phyloP scores from a whole-genome alignment of 2,329 filamentous ascomycete species.

The Neofusicoccum umdonicola region DNA sequence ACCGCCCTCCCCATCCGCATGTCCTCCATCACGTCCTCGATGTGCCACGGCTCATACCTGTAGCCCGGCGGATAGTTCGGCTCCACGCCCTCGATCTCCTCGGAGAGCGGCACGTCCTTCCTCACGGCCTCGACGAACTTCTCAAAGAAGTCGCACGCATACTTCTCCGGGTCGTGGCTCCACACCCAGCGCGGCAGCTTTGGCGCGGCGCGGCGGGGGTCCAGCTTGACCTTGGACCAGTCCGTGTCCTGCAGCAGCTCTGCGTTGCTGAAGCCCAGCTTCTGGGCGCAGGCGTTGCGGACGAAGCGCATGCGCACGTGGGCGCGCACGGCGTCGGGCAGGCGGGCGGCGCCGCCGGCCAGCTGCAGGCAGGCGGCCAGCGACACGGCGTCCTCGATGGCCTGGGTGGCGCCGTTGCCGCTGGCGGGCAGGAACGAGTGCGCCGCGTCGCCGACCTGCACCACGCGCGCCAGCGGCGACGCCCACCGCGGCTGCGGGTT shows the following conservation, averaged over 20 bases:
- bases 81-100: slow-evolving; percentile 34
- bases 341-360: slow-evolving; percentile 34
- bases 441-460: slow-evolving; percentile 46
- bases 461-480: slow-evolving; percentile 42
- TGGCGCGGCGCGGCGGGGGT: slow-evolving; percentile 43
- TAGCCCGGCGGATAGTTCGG: slow-evolving; percentile 47
- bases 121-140: slow-evolving; percentile 43
- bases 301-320: slow-evolving; percentile 47
- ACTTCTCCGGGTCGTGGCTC: slow-evolving; percentile 45
- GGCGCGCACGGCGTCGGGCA: slow-evolving; percentile 38
- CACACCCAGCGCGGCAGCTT: slow-evolving; percentile 49
- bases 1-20: slow-evolving; percentile 35
- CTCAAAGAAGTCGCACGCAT: slow-evolving; percentile 45
- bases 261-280: slow-evolving; percentile 48
- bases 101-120: slow-evolving; percentile 19
- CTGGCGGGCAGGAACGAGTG: slow-evolving; percentile 47
- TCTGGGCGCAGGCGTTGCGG: slow-evolving; percentile 49
- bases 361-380: slow-evolving; percentile 48
- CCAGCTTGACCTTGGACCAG: slow-evolving; percentile 48
- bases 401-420: slow-evolving; percentile 47
- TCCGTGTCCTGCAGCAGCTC: slow-evolving; percentile 49
- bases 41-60: slow-evolving; percentile 41
- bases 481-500: slow-evolving; percentile 47
- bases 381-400: slow-evolving; percentile 48
- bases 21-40: slow-evolving; percentile 42